These are phyloP conservation scores for Erysiphe pulchra DNA, from an alignment of 2,329 filamentous ascomycete genomes.

Conservation along the genomic window DNA sequence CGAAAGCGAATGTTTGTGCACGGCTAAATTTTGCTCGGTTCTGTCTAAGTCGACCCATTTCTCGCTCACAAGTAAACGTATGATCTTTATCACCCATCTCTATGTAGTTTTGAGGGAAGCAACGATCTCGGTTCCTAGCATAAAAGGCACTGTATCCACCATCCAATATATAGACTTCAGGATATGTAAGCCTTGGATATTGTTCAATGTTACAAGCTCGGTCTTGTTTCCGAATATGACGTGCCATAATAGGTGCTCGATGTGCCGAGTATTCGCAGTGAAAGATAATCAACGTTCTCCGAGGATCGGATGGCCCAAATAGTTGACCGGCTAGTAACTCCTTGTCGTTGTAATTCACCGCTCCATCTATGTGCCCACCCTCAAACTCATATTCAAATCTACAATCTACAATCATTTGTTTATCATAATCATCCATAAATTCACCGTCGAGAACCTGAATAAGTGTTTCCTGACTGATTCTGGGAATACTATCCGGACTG, in stretches of 20 bases:
- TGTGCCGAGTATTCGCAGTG: slow-evolving; percentile 98
- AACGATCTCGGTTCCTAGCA: slow-evolving; percentile 47
- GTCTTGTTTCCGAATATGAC: slow-evolving; percentile 73
- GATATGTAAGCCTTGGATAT: slow-evolving; percentile 79
- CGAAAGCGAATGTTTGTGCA: slow-evolving; percentile 89
- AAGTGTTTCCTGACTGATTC: slow-evolving; percentile 61
- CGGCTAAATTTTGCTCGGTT: slow-evolving; percentile 58
- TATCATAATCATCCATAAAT: slow-evolving; percentile 49
- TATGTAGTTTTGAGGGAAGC: slow-evolving; percentile 86
- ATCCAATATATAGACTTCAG: slow-evolving; percentile 89
- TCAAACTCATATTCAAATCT: slow-evolving; percentile 98
- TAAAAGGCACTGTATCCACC: slow-evolving; percentile 94
- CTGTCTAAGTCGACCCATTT: slow-evolving; percentile 79
- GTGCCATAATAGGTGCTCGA: slow-evolving; percentile 86
- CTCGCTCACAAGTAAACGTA: slow-evolving; percentile 76
- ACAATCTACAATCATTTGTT: slow-evolving; percentile 79
- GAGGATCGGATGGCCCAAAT: slow-evolving; percentile 37
- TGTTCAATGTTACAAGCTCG: slow-evolving; percentile 60
- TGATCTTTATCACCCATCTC: slow-evolving; percentile 90
- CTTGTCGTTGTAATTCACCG: slow-evolving; percentile 93
- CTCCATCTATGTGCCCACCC: slow-evolving; percentile 79
- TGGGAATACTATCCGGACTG: slow-evolving; percentile 62
- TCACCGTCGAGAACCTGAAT: slow-evolving; percentile 71
- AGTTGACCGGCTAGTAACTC: slow-evolving; percentile 59
- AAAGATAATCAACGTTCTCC: slow-evolving; percentile 63